Evolutionary conservation across 106 monocot species (phyloP).

Genomic region (Dendrobium catenatum): DNA sequence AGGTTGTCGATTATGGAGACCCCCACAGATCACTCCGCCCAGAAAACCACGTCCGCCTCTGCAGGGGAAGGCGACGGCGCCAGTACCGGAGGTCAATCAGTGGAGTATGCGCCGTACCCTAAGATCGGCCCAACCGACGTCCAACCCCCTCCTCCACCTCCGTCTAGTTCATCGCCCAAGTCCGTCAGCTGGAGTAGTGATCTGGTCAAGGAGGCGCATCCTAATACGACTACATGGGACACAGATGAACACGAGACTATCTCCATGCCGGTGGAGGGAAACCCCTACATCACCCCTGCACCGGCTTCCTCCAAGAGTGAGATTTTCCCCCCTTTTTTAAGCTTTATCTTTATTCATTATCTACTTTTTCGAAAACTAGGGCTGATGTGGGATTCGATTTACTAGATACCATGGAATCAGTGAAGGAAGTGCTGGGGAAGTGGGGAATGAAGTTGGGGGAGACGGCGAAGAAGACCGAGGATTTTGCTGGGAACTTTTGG

Average conservation of each 20-base stretch:
- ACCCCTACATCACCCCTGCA: conserved; percentile 2
- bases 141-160: background rate
- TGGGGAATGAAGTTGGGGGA: conserved; percentile 29
- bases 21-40: background rate
- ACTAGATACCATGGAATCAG: conserved; percentile 15
- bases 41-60: background rate
- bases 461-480: conserved; percentile 26
- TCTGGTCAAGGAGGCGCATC: background rate
- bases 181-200: conserved; percentile 11
- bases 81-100: background rate
- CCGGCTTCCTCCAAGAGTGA: conserved; percentile 1
- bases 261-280: background rate
- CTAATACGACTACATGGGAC: background rate
- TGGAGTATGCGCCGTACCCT: background rate
- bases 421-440: conserved; percentile 24
- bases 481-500: conserved; percentile 27
- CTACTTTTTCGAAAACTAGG: background rate
- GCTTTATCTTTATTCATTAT: background rate
- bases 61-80: too few relatives aligned
- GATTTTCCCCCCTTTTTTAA: background rate
- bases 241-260: background rate
- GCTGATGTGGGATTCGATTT: background rate
- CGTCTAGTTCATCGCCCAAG: conserved; percentile 4
- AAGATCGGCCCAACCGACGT: conserved; percentile 1
- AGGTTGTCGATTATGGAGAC: background rate